Evolutionary conservation across 306 rosid genomes (phyloP).

Genomic region (Senna siamea): DNA sequence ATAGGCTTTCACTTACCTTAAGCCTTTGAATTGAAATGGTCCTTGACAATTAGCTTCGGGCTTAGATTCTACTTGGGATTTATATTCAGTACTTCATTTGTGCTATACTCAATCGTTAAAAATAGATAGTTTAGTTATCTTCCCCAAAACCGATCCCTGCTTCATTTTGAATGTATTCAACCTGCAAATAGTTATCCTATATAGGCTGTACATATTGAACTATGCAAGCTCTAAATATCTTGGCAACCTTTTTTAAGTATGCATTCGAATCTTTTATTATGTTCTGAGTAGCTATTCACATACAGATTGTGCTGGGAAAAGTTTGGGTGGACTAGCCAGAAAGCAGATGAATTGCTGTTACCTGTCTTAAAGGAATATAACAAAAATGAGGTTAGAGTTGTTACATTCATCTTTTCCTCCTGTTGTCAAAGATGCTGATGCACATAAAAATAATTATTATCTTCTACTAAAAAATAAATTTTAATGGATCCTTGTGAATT

Average conservation of each 20-base stretch:
- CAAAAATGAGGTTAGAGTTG: constrained; percentile 72
- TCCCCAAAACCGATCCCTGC: not conserved
- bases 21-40: too few species aligned
- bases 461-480: not conserved
- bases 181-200: too few species aligned
- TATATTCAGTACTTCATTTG: not conserved
- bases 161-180: not conserved
- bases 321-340: constrained; percentile 87
- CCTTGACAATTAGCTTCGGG: too few species aligned
- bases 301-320: constrained; percentile 94
- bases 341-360: constrained; percentile 82
- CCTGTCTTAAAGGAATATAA: constrained; percentile 87
- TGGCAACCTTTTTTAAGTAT: too few species aligned
- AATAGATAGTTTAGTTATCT: not conserved
- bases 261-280: constrained; percentile 9
- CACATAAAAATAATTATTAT: not conserved
- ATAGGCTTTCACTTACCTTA: too few species aligned
- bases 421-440: not conserved
- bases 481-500: constrained; percentile 26
- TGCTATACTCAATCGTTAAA: not conserved
- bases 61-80: too few species aligned
- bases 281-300: constrained; percentile 34
- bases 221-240: too few species aligned
- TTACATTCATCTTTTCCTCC: constrained; percentile 18
- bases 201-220: too few species aligned